Percentiles rank a stretch among this genome's conserved stretches.
phyloP scores from a whole-genome alignment of 306 rosid species.

The Fragaria vesca region DNA sequence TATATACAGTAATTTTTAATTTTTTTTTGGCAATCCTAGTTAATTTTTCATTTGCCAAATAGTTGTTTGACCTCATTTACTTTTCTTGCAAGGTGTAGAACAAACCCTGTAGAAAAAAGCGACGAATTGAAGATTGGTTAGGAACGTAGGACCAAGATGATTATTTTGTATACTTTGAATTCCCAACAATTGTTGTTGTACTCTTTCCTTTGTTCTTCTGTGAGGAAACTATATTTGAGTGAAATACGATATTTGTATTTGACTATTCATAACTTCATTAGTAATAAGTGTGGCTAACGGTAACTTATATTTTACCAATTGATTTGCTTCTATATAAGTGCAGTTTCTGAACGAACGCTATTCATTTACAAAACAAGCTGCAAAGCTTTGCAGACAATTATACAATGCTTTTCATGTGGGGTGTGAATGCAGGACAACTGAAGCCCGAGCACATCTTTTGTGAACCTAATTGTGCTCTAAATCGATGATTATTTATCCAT shows the following conservation, averaged over 20 bases:
- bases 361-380: background rate
- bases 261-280: background rate
- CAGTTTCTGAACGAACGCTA: background rate
- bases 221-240: background rate
- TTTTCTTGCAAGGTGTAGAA: slow-evolving; percentile 68
- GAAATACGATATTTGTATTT: background rate
- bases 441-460: background rate
- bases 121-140: slow-evolving; percentile 55
- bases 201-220: background rate
- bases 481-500: too few relatives aligned
- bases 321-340: too few relatives aligned
- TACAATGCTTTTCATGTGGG: background rate
- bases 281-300: background rate
- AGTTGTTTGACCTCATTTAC: slow-evolving; percentile 25
- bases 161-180: slow-evolving; percentile 4
- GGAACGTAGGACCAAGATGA: slow-evolving; percentile 17
- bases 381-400: background rate
- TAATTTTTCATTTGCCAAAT: background rate
- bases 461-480: background rate
- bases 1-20: background rate
- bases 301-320: too few relatives aligned
- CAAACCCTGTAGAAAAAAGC: slow-evolving; percentile 36
- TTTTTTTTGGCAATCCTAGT: too few relatives aligned
- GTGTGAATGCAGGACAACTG: background rate
- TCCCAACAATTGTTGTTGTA: background rate